Base-by-base conservation (phyloP, 2,329 filamentous ascomycete genomes). In the Penicillium sp. region DNA sequence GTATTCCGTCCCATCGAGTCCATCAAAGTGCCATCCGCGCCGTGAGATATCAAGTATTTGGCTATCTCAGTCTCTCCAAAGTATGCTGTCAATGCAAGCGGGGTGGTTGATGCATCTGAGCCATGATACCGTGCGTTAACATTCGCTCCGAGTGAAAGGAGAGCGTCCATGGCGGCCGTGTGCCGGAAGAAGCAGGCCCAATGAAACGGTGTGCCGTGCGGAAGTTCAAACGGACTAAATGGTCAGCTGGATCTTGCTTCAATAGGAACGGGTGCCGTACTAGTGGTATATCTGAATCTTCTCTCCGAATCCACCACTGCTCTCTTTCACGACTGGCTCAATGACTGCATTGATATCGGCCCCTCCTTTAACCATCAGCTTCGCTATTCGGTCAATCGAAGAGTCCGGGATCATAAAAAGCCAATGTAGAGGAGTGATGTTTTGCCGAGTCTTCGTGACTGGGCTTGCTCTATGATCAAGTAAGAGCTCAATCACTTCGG, bases 151-250 rank as follows among this genome's bases (percentile, higher is more conserved):
- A 69, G 56, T 1, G 64, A 58, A n/a, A 71, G 56, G 3, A 72
- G 61, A 12, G 57, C 22, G 11, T 67, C 59, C 43, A 70, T 67
- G 22, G 68, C 67, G 17, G 37, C 28, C 12, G 43, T 56, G 45
- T 63, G 67, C 42, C 65, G 62, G 49, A 64, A 60, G 38, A 70
- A 67, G 20, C 63, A 63, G 5, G 69, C 70, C 69, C 70, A 72
- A 42, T 72, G 70, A 25, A 71, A 57, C 4, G 70, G 68, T 28
- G 69, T 66, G 2, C 70, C 69, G 10, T 64, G 57, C 1, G 70
- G 69, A 41, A 72, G 57, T 48, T 71, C 69, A 52, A 71, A 71
- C 17, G 70, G 69, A 48, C 70, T 71, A 58, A 34, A 22, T 7
- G 14, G 52, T 62, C 31, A 63, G 59, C 43, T n/a, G 37, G 17